Base-by-base conservation (phyloP, 108 stramenopile species). In the Schizochytrium sp. region DNA sequence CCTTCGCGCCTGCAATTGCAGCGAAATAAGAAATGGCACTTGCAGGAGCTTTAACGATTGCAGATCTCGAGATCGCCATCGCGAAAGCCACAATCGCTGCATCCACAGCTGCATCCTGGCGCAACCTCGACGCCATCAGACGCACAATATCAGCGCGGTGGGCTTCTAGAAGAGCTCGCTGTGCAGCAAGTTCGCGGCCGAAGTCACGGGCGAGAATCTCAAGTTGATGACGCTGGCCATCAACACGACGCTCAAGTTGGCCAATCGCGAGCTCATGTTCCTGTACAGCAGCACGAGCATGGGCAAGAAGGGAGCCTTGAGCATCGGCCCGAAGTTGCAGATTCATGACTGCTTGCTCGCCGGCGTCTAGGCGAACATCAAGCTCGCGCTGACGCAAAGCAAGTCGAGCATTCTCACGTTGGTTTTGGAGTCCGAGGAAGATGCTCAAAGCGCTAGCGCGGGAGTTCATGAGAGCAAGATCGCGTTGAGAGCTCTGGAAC, bases 91-190 rank as follows among this genome's bases (percentile, higher is more conserved):
- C 50, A 42, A 83, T 83, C 8, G 55, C 76, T 49, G 76, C 76
- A 42, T 83, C 76, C 28, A 83, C 38, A 38, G 76, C 55, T 5
- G 76, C 76, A 53, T 83, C 76, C 76, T 83, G 76, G 50, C 55
- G 49, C 28, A 83, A 53, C 76, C 55, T 83, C n/a, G 76, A 83
- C 53, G 55, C 28, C 76, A 83, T 55, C 38, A 83, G 76, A 7
- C 76, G 45, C 8, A n/a, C 53, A 53, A 83, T 55, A 13, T 83
- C 76, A 53, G 50, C 53, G 15, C 76, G 76, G 15, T 83, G 76
- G 50, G 38, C 40, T 53, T 55, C 47, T n/a, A 83, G 47, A 7
- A 83, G 19, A 38, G 49, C n/a, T 10, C 76, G 3, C 76, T 83
- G 76, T 28, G 10, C 5, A 7, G 76, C 76, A 0, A 83, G 76